Conservation (phyloP, 1,139 yeast genomes). For the Geotrichum fermentans region DNA sequence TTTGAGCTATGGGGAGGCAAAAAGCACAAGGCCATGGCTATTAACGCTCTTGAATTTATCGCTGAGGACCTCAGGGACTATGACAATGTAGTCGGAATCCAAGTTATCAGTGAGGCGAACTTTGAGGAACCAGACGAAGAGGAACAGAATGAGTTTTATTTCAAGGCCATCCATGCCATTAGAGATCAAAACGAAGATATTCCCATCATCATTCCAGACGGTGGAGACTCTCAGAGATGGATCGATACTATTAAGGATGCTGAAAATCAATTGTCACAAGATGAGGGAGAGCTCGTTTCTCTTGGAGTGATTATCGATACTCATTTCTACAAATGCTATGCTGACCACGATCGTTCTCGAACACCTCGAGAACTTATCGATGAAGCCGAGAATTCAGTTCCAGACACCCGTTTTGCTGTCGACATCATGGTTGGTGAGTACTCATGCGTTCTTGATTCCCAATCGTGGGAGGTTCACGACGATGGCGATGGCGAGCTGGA, state of each 20-base stretch:
- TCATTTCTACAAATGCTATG: constrained; percentile 80
- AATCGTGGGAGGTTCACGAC: constrained; percentile 58
- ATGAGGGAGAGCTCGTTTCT: constrained; percentile 27
- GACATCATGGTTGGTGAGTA: constrained; percentile 85
- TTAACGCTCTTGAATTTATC: constrained; percentile 53
- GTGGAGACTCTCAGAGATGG: constrained; percentile 88
- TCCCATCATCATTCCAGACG: constrained; percentile 82
- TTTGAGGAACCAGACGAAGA: constrained; percentile 48
- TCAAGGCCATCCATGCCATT: constrained; percentile 60
- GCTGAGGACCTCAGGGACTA: constrained; percentile 52
- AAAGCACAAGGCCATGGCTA: constrained; percentile 43
- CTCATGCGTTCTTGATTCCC: constrained; percentile 76
- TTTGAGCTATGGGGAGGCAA: constrained; percentile 60
- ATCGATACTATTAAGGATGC: constrained; percentile 57
- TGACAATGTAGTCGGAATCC: constrained; percentile 75
- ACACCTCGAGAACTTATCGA: constrained; percentile 58
- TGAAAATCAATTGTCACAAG: constrained; percentile 33
- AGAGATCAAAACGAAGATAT: constrained; percentile 51
- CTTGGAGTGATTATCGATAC: constrained; percentile 72
- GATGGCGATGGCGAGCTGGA: constrained; percentile 43
- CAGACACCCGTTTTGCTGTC: constrained; percentile 51
- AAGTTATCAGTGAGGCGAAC: constrained; percentile 77
- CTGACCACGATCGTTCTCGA: constrained; percentile 64
- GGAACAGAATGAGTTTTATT: constrained; percentile 57
- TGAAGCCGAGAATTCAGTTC: constrained; percentile 51